Conservation (phyloP, 2,329 filamentous ascomycete species). For the Coniochaeta pulveracea region DNA sequence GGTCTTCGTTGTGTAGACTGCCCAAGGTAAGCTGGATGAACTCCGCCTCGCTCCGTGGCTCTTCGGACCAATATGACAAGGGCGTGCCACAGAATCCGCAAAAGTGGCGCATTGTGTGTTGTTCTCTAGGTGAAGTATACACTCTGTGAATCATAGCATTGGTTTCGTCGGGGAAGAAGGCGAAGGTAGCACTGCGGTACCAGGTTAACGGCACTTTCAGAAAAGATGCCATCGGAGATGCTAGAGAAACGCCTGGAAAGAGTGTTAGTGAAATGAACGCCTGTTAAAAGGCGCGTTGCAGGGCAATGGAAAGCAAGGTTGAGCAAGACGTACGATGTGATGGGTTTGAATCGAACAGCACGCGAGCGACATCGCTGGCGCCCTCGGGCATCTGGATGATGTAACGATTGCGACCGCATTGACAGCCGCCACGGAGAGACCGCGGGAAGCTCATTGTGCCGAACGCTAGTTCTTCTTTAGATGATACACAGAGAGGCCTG, state of each 20-base stretch:
- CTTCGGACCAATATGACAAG: slow-evolving; percentile 73
- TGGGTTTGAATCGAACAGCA: slow-evolving; percentile 64
- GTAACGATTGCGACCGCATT: slow-evolving; percentile 80
- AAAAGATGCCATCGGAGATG: slow-evolving; percentile 66
- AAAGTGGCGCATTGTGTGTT: slow-evolving; percentile 61
- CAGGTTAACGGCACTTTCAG: slow-evolving; percentile 71
- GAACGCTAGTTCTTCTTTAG: too few species aligned
- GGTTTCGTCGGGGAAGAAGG: slow-evolving; percentile 71
- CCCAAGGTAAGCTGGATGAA: slow-evolving; percentile 77
- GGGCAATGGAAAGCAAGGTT: neutral
- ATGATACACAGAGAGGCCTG: too few species aligned
- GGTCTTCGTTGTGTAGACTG: slow-evolving; percentile 59
- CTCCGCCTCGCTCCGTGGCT: slow-evolving; percentile 57
- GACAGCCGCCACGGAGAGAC: slow-evolving; percentile 64
- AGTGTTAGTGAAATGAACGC: neutral
- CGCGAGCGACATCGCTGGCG: slow-evolving; percentile 44
- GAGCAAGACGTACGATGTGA: slow-evolving; percentile 53
- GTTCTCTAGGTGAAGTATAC: slow-evolving; percentile 49
- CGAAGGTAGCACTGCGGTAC: slow-evolving; percentile 66
- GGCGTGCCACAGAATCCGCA: slow-evolving; percentile 89
- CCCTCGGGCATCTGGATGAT: slow-evolving; percentile 56
- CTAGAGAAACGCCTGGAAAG: slow-evolving; percentile 50
- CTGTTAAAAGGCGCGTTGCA: neutral
- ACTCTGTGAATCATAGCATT: slow-evolving; percentile 52
- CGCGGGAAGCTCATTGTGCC: slow-evolving; percentile 32